Evolutionary conservation across 2,329 filamentous ascomycete species (phyloP).

Genomic region (Fusarium subglutinans): DNA sequence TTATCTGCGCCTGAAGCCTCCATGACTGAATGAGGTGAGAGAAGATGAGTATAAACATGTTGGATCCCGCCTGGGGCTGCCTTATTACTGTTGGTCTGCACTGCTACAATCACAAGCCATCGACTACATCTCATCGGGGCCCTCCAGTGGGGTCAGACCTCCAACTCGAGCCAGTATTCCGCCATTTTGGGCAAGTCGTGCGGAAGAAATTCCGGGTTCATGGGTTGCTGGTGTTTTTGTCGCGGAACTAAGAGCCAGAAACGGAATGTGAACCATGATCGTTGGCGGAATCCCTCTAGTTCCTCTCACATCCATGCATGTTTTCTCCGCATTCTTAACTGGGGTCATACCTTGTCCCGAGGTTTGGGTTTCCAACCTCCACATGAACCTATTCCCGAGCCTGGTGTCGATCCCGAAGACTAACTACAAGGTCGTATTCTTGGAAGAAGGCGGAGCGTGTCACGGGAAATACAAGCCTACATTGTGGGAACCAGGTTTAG

Average conservation of each 20-base stretch:
- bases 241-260: neutral
- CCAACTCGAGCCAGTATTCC: neutral
- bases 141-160: conserved; percentile 30
- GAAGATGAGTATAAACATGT: neutral
- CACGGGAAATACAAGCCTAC: neutral
- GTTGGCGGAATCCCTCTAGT: neutral
- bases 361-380: neutral
- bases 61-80: neutral
- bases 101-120: conserved; percentile 32
- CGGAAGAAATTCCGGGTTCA: neutral
- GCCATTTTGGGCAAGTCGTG: neutral
- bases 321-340: neutral
- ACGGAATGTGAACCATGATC: neutral
- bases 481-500: neutral
- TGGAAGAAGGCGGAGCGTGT: neutral
- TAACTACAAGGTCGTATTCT: neutral
- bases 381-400: neutral
- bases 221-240: neutral
- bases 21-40: conserved; percentile 44
- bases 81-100: neutral
- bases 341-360: neutral
- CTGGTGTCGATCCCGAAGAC: neutral
- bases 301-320: neutral
- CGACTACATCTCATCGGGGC: conserved; percentile 12
- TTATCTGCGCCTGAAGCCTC: conserved; percentile 55